phyloP scores from a whole-genome alignment of 306 rosid genomes.

The Prinsepia uniflora region DNA sequence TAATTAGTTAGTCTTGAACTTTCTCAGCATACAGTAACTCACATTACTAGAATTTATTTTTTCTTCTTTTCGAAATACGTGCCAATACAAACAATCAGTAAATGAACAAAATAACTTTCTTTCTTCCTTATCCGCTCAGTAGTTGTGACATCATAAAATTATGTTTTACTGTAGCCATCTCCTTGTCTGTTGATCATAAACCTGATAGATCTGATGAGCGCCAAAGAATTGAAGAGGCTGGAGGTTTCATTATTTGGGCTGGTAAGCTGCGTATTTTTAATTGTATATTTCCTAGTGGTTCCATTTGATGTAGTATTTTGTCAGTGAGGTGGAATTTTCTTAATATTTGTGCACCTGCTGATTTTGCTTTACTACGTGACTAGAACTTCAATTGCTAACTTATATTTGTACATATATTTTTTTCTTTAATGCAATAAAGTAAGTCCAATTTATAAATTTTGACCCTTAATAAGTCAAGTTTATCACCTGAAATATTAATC shows the following conservation, averaged over 20 bases:
- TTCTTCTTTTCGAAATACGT: not conserved
- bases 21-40: not conserved
- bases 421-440: not conserved
- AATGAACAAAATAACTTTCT: not conserved
- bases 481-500: not conserved
- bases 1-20: not conserved
- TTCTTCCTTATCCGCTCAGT: slow-evolving; percentile 1
- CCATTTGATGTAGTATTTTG: not conserved
- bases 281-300: not conserved
- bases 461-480: not conserved
- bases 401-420: not conserved
- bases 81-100: not conserved
- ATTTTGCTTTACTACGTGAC: not conserved
- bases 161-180: slow-evolving; percentile 50
- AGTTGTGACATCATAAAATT: slow-evolving; percentile 2
- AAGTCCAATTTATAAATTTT: not conserved
- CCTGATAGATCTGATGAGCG: slow-evolving; percentile 93
- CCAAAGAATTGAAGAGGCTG: slow-evolving; percentile 77
- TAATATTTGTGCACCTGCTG: not conserved
- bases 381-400: not conserved
- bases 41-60: not conserved
- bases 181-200: slow-evolving; percentile 80
- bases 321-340: not conserved
- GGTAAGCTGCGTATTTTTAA: slow-evolving; percentile 37
- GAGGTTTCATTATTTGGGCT: slow-evolving; percentile 87